Evolutionary conservation across 2,329 filamentous ascomycete species (phyloP).

Genomic region (Colletotrichum graminicola): DNA sequence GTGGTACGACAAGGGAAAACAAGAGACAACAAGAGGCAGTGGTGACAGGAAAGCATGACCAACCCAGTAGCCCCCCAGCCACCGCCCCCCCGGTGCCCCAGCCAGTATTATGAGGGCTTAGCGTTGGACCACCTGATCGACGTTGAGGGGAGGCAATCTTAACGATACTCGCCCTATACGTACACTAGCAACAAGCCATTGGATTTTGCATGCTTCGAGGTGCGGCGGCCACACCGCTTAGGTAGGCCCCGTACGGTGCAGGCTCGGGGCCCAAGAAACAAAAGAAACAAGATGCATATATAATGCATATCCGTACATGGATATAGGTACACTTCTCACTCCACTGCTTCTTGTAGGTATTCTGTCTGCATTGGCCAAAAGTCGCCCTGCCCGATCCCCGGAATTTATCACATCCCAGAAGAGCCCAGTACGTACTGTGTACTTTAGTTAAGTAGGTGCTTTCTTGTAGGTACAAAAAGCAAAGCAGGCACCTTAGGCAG

Average conservation of each 20-base stretch:
- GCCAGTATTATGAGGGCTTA: not conserved
- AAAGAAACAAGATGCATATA: not conserved
- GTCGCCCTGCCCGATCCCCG: not conserved
- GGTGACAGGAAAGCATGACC: not conserved
- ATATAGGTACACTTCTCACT: not conserved
- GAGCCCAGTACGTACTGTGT: not conserved
- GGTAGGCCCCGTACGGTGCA: not conserved
- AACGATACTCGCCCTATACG: no score
- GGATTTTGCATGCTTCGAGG: not conserved
- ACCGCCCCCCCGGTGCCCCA: not conserved
- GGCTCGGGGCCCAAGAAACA: not conserved
- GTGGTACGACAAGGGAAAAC: conserved; percentile 1
- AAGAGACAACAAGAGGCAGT: not conserved
- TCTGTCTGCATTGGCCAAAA: not conserved
- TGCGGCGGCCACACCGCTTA: not conserved
- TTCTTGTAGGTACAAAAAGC: not conserved
- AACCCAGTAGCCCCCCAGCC: not conserved
- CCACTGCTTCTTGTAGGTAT: not conserved
- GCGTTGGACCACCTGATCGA: conserved; percentile 9
- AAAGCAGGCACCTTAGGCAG: no score
- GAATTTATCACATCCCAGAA: not conserved
- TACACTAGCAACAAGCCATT: conserved; percentile 1
- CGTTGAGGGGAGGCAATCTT: not conserved
- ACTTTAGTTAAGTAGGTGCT: no score
- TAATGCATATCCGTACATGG: no score